Evolutionary conservation across 768 basidiomycete genomes (phyloP), one percentile per base, ranked within the genome.

Genomic region (Goffeauzyma gilvescens): DNA sequence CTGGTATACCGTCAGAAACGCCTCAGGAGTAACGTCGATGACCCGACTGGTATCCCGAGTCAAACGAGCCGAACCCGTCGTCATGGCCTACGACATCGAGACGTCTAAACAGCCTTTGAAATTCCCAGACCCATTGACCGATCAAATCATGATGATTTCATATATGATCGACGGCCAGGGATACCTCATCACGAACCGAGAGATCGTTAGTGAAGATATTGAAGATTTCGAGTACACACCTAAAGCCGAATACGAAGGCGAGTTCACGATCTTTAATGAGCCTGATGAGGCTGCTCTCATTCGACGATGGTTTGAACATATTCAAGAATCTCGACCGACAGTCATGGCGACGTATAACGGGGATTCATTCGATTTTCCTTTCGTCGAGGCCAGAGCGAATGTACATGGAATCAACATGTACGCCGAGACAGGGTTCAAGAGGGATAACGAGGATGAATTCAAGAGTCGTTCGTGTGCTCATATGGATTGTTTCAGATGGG

Each of bases 121-220:
- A 65, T 96, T 96, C 59, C 90, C 93, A 1, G 93, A 96, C 67
- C 80, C 87, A 53, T 74, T 76, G 6, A 78, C 84, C 20, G 93
- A 96, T 67, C 89, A 95, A 60, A 86, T 98, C 55, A 98, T 98
- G 90, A 98, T 98, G 93, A 96, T 98, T 50, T 98, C 93, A 32
- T 98, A 96, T 66, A 96, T 98, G 89, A 70, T 98, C 14, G 93
- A 98, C 59, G 90, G 87, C 0, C 59, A 66, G 62, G 93, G 93
- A 0, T 98, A 81, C 59, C 74, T 98, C 48, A 95, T 98, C 64
- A 93, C 86, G 17, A 96, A 96, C 55, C 73, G 93, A 32, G 93
- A 98, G 51, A 95, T 96, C 38, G 85, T 96, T 45, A 78, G 80
- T 48, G 89, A 95, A 58, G 85, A 96, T 57, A 95, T 98, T 48